Percentiles rank a stretch among this genome's conserved stretches.
Conservation (phyloP, 1,139 yeast genomes). For the Candida tetrigidarum region DNA sequence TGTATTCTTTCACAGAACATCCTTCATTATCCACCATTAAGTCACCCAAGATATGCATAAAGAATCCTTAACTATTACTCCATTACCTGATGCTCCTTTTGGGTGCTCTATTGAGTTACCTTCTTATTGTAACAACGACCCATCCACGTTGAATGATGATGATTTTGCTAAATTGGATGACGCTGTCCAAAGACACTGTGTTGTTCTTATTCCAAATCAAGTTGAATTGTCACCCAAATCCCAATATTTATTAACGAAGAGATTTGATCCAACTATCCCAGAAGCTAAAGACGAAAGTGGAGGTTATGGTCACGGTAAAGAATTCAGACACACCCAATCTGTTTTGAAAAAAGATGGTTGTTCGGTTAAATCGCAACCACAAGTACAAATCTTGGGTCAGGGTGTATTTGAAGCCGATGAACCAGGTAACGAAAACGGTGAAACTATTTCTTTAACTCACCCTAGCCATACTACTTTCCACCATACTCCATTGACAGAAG, state of each 20-base stretch:
- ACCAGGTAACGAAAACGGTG: slow-evolving; percentile 67
- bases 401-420: slow-evolving; percentile 71
- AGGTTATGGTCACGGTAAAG: slow-evolving; percentile 83
- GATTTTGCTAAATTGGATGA: slow-evolving; percentile 66
- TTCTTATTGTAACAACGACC: slow-evolving; percentile 66
- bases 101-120: slow-evolving; percentile 75
- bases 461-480: slow-evolving; percentile 86
- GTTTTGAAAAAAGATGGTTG: slow-evolving; percentile 81
- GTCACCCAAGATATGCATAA: slow-evolving; percentile 28
- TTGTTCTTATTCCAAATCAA: slow-evolving; percentile 74
- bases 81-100: slow-evolving; percentile 56
- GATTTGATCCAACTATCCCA: slow-evolving; percentile 75
- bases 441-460: slow-evolving; percentile 65
- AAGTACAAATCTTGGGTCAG: slow-evolving; percentile 87
- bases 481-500: slow-evolving; percentile 61
- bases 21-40: too few relatives aligned
- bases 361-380: slow-evolving; percentile 81
- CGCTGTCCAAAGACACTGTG: slow-evolving; percentile 70
- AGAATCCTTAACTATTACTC: slow-evolving; percentile 40
- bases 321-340: slow-evolving; percentile 77
- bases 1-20: too few relatives aligned
- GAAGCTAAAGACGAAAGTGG: slow-evolving; percentile 41
- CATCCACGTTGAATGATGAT: slow-evolving; percentile 64
- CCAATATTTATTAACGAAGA: slow-evolving; percentile 72
- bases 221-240: slow-evolving; percentile 68